Conservation (phyloP, 768 basidiomycete species). For the Lactarius sanguifluus region DNA sequence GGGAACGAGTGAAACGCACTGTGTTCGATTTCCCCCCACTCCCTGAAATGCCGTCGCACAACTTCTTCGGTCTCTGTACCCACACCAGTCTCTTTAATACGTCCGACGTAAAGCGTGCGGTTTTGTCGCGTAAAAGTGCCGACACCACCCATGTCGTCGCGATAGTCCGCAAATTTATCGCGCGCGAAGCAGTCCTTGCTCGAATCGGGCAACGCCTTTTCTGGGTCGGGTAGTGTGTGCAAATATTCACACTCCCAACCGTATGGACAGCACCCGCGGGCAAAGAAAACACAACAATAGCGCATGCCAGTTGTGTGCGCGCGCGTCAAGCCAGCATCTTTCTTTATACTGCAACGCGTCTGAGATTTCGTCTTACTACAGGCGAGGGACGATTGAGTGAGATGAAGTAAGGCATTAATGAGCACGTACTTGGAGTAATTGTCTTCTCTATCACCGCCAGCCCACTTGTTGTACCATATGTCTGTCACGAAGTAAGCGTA, state of each 20-base stretch:
- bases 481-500: constrained; percentile 45
- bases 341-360: constrained; percentile 84
- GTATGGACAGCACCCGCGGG: constrained; percentile 96
- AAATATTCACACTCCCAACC: constrained; percentile 98
- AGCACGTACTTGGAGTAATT: constrained; percentile 84
- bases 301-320: constrained; percentile 92
- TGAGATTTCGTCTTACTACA: constrained; percentile 89
- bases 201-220: constrained; percentile 74
- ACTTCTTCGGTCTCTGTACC: constrained; percentile 92
- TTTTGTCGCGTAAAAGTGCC: constrained; percentile 95
- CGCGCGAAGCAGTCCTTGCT: constrained; percentile 97
- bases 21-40: constrained; percentile 92
- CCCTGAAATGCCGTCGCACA: constrained; percentile 87
- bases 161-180: constrained; percentile 95
- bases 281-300: constrained; percentile 93
- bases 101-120: constrained; percentile 90
- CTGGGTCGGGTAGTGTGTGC: constrained; percentile 79
- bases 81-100: constrained; percentile 87
- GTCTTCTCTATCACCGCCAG: constrained; percentile 98
- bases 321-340: constrained; percentile 89
- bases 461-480: constrained; percentile 99
- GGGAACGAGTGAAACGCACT: constrained; percentile 53
- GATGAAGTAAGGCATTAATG: constrained; percentile 7
- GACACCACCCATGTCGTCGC: constrained; percentile 99
- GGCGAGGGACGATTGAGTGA: constrained; percentile 12